These are phyloP conservation scores for Penstemon eatonii DNA, from an alignment of 257 asterid species.

Conservation along the genomic window DNA sequence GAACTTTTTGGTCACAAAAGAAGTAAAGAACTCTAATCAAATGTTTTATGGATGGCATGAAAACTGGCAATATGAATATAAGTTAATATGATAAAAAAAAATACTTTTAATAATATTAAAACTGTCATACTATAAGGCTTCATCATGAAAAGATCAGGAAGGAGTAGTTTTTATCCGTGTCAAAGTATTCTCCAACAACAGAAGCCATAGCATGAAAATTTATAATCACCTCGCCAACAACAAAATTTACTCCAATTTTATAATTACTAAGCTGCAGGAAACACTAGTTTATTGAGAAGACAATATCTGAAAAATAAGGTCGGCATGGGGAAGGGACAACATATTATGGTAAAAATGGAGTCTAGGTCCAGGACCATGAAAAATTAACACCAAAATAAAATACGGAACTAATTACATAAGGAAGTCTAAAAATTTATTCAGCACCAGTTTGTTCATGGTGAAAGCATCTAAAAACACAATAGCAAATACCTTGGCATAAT, in stretches of 20 bases:
- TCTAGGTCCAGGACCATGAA: too few species aligned
- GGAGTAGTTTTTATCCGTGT: neutral
- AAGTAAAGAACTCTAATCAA: neutral
- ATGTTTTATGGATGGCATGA: neutral
- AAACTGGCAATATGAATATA: neutral
- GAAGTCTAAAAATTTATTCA: too few species aligned
- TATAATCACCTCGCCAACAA: slow-evolving; percentile 11
- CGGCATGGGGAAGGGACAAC: neutral
- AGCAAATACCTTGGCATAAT: slow-evolving; percentile 72
- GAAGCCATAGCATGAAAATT: neutral
- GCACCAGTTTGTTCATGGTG: too few species aligned
- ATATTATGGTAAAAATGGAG: neutral
- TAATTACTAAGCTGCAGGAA: neutral
- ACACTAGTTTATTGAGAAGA: neutral
- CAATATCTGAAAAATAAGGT: slow-evolving; percentile 1
- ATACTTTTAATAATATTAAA: neutral
- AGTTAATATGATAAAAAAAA: neutral
- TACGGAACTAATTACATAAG: neutral
- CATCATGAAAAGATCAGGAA: slow-evolving; percentile 20
- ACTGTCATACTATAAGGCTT: neutral
- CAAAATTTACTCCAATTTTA: neutral
- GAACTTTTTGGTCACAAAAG: neutral
- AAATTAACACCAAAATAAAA: neutral
- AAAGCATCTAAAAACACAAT: neutral
- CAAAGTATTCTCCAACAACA: neutral